Conservation (phyloP, 2,329 filamentous ascomycete species). For the Huntiella decipiens region DNA sequence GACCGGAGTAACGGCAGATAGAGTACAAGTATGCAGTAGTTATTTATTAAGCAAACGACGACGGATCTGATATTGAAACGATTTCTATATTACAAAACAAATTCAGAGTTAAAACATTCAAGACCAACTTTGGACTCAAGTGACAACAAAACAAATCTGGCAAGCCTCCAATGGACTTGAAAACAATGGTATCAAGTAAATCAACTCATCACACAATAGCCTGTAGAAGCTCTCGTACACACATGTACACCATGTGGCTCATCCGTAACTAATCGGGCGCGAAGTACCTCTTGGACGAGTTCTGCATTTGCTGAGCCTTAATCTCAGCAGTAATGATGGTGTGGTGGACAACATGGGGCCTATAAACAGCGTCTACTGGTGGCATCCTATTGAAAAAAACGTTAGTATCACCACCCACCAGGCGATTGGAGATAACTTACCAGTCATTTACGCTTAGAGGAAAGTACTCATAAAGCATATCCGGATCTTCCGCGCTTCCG, state of each 20-base stretch:
- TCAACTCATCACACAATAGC: too few relatives aligned
- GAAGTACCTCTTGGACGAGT: conserved; percentile 54
- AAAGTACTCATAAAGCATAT: conserved; percentile 87
- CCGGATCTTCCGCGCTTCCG: conserved; percentile 45
- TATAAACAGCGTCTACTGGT: conserved; percentile 74
- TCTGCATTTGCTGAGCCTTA: conserved; percentile 47
- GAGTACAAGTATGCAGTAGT: background rate
- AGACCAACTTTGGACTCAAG: too few relatives aligned
- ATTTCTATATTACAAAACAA: too few relatives aligned
- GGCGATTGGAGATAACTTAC: conserved; percentile 21
- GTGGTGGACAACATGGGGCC: conserved; percentile 86
- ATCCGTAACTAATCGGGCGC: conserved; percentile 33
- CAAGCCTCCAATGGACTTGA: too few relatives aligned
- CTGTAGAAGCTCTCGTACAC: too few relatives aligned
- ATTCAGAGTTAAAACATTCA: background rate
- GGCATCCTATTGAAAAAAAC: conserved; percentile 41
- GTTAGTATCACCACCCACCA: too few relatives aligned
- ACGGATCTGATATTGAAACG: conserved; percentile 2
- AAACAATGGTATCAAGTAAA: too few relatives aligned
- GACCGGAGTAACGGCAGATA: conserved; percentile 21
- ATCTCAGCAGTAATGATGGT: conserved; percentile 51
- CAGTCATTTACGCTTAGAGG: conserved; percentile 80
- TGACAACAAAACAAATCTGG: too few relatives aligned
- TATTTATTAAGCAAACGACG: conserved; percentile 2
- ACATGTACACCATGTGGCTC: too few relatives aligned